Conservation (phyloP, 495 filamentous ascomycete genomes). For the Pyrenula massariospora region DNA sequence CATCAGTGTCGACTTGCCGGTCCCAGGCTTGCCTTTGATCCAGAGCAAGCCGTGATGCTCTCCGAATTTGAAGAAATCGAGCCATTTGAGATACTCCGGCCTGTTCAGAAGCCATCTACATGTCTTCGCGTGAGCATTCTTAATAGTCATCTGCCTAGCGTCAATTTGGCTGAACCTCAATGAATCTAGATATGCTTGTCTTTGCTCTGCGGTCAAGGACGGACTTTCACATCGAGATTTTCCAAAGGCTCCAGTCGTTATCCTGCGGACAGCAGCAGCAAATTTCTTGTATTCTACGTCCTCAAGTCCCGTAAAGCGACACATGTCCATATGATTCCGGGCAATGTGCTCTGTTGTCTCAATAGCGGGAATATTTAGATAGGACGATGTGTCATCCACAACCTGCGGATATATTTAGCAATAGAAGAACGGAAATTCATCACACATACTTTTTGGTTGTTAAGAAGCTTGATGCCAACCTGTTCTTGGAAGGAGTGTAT, state of each 20-base stretch:
- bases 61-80: conserved; percentile 6
- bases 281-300: conserved; percentile 12
- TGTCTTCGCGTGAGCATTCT: conserved; percentile 12
- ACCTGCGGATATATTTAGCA: conserved; percentile 8
- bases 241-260: neutral
- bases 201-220: no score
- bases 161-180: conserved; percentile 7
- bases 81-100: conserved; percentile 17
- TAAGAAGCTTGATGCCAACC: conserved; percentile 5
- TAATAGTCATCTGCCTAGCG: conserved; percentile 7
- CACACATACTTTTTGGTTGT: conserved; percentile 5
- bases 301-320: conserved; percentile 10
- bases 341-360: conserved; percentile 13
- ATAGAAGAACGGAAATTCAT: neutral
- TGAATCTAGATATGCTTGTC: conserved; percentile 1
- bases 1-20: conserved; percentile 44
- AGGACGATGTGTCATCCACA: conserved; percentile 16
- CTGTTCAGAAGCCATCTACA: conserved; percentile 20
- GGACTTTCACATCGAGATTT: no score
- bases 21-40: conserved; percentile 45
- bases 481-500: conserved; percentile 14
- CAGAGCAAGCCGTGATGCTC: conserved; percentile 37
- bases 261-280: neutral
- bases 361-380: conserved; percentile 9
- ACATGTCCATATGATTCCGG: conserved; percentile 18